Base-by-base conservation (phyloP, 805 yeast genomes). In the Teunomyces stri region DNA sequence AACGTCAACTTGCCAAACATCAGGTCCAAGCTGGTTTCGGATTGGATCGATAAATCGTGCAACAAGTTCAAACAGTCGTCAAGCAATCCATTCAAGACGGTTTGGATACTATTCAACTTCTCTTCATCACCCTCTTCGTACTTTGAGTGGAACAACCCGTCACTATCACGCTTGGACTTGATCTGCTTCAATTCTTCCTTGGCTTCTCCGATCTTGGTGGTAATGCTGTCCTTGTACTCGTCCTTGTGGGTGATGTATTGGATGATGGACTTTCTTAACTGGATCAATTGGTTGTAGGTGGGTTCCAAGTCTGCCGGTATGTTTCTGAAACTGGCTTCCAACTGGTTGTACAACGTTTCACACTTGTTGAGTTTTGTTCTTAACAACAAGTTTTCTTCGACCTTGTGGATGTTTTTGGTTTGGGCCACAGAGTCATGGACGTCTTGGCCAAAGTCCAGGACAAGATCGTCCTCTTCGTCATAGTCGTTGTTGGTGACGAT, bases 1-100 rank as follows among this genome's bases (percentile, higher is more conserved):
- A 59, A 44, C 20, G 62, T 46, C 22, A 64, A 56, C 12, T 22
- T 21, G 12, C 40, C 40, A 37, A 37, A 37, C 35, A 51, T 54
- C 36, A 51, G 49, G 44, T 62, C 62, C 38, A 66, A 58, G 33
- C 52, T 50, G 9, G 57, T 43, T 47, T 65, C 68, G 39, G 62
- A 62, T 50, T 69, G 79, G 34, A 84, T 78, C 41, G 69, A 64
- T 42, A 89, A 70, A 69, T 91, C 97, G 48, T 77, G 78, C 36
- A 89, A 68, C 49, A 89, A 73, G 54, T 83, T 84, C 60, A 84
- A 82, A 62, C 96, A 88, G 60, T 89, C 96, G 64, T 89, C 96
- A 22, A 89, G 70, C 38, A 90, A 69, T 6, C 91, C 92, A 59
- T 85, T 85, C 43, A 86, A 65, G 1, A 85, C 82, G 33, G 73